Evolutionary conservation across 371 early-diverging fungal species (phyloP).

Genomic region (Phascolomyces articulosus): DNA sequence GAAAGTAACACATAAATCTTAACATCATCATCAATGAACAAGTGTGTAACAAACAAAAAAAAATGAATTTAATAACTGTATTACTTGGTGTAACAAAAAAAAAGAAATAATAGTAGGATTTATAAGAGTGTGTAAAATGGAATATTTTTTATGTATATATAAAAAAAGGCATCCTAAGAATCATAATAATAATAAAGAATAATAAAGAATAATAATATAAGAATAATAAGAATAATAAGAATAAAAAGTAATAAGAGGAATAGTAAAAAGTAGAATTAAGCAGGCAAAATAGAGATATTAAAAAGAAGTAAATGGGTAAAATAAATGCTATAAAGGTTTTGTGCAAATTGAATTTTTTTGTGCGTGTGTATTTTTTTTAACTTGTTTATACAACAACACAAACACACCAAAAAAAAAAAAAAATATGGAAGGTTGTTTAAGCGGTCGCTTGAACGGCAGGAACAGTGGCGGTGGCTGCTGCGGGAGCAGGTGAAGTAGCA

Average conservation of each 20-base stretch:
- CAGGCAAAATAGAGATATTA: not conserved
- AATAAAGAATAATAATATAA: too few relatives aligned
- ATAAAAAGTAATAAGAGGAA: not conserved
- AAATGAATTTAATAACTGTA: conserved; percentile 1
- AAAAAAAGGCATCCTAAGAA: too few relatives aligned
- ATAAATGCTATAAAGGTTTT: too few relatives aligned
- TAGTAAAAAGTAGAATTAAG: not conserved
- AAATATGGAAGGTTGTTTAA: too few relatives aligned
- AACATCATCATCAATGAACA: too few relatives aligned
- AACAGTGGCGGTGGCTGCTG: conserved; percentile 8
- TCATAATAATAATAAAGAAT: too few relatives aligned
- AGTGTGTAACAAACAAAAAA: not conserved
- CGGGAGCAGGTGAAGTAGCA: conserved; percentile 1
- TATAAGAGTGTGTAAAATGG: not conserved
- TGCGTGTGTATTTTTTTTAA: not conserved
- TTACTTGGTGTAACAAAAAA: conserved; percentile 3
- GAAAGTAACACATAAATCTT: too few relatives aligned
- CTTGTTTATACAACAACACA: not conserved
- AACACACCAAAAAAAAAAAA: not conserved
- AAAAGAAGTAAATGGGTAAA: not conserved
- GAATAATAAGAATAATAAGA: not conserved
- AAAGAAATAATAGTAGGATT: not conserved
- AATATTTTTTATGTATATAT: not conserved
- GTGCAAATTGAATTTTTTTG: too few relatives aligned
- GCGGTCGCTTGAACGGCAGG: conserved; percentile 26